Evolutionary conservation across 2,329 filamentous ascomycete species (phyloP), one percentile per base, ranked within the genome.

Genomic region (Nemania diffusa): DNA sequence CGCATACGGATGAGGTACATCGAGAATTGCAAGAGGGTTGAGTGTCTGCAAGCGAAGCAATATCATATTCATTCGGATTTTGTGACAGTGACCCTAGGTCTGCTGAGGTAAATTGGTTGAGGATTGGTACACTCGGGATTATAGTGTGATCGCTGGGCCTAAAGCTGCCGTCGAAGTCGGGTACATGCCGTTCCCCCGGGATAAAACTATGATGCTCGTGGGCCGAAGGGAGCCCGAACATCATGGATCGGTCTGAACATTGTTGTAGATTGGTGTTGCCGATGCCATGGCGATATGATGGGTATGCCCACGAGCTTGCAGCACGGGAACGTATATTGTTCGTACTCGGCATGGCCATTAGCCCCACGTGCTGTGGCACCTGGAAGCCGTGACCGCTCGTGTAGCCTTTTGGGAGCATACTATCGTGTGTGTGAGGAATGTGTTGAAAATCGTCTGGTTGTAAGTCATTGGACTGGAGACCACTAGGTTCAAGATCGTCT

Each of bases 1-100:
- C 71, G 58, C 76, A 78, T 15, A 72, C 59, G 15, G 73, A 75
- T 34, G 71, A 72, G 55, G 72, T 75, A 24, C 74, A 75, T 40
- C 69, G 62, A n/a, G 68, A 65, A 51, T 64, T 40, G 22, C 68
- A 70, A 37, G 62, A 63, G 57, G 71, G 69, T 37, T 73, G 73
- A 34, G 71, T 73, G 44, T 70, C 72, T 17, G 73, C 57, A 37
- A 61, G 62, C 1, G 74, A 75, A 9, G 61, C 69, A 34, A 68
- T 67, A 40, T 75, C 72, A 32, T 77, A 71, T 48, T 65, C 62
- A 20, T 67, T 62, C 1, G 59, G 50, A 27, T 42, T 37, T 46
- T 70, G 64, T 17, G 65, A 40, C 26, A 59, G 32, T 20, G 55
- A n/a, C 5, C 69, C 67, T 13, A 73, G 48, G 48, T 73, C 71